A percentile compares a stretch with the other conserved stretches of the same genome.
These are phyloP conservation scores for Mortierella sp. DNA, from an alignment of 371 early-diverging fungal species.

Conservation along the genomic window DNA sequence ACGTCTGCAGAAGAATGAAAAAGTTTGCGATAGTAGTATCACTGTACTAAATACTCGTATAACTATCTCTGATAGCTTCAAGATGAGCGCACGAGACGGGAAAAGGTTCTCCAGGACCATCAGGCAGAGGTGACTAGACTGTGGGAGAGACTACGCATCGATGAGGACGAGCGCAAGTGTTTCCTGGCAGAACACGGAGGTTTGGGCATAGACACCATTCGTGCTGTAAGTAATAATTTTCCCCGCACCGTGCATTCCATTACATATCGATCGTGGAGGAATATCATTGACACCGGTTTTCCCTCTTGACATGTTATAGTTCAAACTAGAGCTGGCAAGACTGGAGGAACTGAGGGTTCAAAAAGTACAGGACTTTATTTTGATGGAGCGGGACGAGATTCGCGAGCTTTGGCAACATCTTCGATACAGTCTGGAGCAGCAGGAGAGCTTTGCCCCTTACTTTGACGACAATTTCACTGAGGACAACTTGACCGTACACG, in stretches of 20 bases:
- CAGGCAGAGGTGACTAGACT: conserved; percentile 25
- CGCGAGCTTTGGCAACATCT: conserved; percentile 46
- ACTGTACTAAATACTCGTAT: neutral
- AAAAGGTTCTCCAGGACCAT: conserved; percentile 34
- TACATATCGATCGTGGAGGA: neutral
- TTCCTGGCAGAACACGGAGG: conserved; percentile 32
- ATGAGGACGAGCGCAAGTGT: conserved; percentile 42
- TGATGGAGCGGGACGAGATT: conserved; percentile 33
- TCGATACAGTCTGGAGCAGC: conserved; percentile 37
- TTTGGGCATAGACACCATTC: conserved; percentile 28
- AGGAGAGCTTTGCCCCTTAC: conserved; percentile 32
- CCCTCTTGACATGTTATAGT: conserved; percentile 5
- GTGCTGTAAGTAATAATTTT: conserved; percentile 21
- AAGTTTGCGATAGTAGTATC: no score
- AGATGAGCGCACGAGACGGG: conserved; percentile 39
- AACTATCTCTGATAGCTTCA: conserved; percentile 23
- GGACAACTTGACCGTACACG: conserved; percentile 31
- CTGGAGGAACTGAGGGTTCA: conserved; percentile 35
- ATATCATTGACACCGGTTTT: neutral
- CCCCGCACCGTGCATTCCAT: no score
- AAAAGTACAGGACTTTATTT: conserved; percentile 41
- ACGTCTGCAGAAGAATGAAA: neutral
- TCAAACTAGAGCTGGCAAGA: conserved; percentile 34
- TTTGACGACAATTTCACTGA: conserved; percentile 41
- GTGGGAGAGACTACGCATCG: conserved; percentile 49